Evolutionary conservation across 345 rosid genomes (phyloP).

Genomic region (Jatropha curcas): DNA sequence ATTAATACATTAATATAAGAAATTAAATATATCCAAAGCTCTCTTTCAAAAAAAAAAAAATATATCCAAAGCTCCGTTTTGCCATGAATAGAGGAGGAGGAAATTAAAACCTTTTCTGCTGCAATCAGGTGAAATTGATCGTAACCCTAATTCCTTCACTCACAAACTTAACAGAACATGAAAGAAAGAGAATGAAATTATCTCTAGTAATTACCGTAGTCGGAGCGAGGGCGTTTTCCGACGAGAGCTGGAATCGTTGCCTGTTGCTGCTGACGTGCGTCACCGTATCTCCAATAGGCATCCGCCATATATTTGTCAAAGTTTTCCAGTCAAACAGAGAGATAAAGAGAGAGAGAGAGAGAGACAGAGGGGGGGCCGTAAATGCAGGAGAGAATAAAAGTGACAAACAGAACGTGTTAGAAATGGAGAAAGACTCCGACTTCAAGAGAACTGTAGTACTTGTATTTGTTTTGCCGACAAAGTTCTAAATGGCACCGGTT

Average conservation of each 20-base stretch:
- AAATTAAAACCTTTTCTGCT: background rate
- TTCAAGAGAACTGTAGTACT: too few species aligned
- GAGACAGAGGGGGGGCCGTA: too few species aligned
- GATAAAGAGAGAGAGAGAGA: background rate
- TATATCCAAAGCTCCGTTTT: background rate
- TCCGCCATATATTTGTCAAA: slow-evolving; percentile 41
- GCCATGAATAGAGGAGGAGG: background rate
- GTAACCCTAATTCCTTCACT: background rate
- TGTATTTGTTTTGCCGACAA: too few species aligned
- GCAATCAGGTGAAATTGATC: background rate
- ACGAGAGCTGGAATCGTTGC: slow-evolving; percentile 29
- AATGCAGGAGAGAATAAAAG: too few species aligned
- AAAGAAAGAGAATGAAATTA: background rate
- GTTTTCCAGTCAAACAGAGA: background rate
- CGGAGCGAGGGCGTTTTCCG: slow-evolving; percentile 58
- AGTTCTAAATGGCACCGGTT: too few species aligned
- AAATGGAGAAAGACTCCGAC: too few species aligned
- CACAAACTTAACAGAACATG: background rate
- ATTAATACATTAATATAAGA: background rate
- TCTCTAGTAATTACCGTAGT: slow-evolving; percentile 31
- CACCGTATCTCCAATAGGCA: slow-evolving; percentile 51
- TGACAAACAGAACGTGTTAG: too few species aligned
- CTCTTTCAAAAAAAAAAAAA: too few species aligned
- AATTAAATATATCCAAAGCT: background rate
- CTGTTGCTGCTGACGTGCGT: slow-evolving; percentile 38